Percentiles rank a stretch among this genome's conserved stretches.
These are phyloP conservation scores for Xylaria sp. DNA, from an alignment of 2,329 filamentous ascomycete genomes.

Conservation along the genomic window DNA sequence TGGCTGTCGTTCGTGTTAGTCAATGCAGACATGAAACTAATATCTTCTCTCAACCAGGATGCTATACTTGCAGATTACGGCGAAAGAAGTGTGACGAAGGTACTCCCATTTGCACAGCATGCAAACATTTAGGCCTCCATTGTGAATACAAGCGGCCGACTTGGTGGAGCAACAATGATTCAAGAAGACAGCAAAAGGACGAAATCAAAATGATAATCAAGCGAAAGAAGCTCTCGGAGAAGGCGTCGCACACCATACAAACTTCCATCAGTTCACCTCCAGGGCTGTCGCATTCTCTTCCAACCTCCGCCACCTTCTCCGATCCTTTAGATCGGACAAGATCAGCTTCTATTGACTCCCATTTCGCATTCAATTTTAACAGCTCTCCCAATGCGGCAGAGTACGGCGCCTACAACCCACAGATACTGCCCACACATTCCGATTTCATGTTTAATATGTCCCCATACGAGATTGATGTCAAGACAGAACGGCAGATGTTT, in stretches of 20 bases:
- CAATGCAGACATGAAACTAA: conserved; percentile 39
- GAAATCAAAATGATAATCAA: conserved; percentile 97
- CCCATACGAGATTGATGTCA: conserved; percentile 93
- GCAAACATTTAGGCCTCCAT: conserved; percentile 76
- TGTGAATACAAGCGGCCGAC: conserved; percentile 97
- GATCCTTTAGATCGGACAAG: conserved; percentile 75
- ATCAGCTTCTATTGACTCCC: conserved; percentile 80
- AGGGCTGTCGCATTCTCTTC: conserved; percentile 79
- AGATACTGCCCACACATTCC: conserved; percentile 61
- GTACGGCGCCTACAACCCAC: conserved; percentile 66
- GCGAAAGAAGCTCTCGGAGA: conserved; percentile 91
- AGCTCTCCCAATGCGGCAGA: conserved; percentile 59
- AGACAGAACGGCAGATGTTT: conserved; percentile 92
- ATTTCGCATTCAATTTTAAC: conserved; percentile 79
- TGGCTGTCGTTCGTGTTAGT: conserved; percentile 21
- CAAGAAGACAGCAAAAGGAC: conserved; percentile 86
- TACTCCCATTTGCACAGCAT: conserved; percentile 66
- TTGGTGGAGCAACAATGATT: conserved; percentile 97
- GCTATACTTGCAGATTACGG: conserved; percentile 71
- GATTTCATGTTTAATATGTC: conserved; percentile 65
- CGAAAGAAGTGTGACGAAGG: conserved; percentile 74
- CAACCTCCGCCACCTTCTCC: conserved; percentile 79
- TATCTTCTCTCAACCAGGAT: conserved; percentile 51
- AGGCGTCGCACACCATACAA: conserved; percentile 66
- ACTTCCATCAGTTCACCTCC: conserved; percentile 71